These are phyloP conservation scores for Podaxis sp. DNA, from an alignment of 768 basidiomycete species.

Conservation along the genomic window DNA sequence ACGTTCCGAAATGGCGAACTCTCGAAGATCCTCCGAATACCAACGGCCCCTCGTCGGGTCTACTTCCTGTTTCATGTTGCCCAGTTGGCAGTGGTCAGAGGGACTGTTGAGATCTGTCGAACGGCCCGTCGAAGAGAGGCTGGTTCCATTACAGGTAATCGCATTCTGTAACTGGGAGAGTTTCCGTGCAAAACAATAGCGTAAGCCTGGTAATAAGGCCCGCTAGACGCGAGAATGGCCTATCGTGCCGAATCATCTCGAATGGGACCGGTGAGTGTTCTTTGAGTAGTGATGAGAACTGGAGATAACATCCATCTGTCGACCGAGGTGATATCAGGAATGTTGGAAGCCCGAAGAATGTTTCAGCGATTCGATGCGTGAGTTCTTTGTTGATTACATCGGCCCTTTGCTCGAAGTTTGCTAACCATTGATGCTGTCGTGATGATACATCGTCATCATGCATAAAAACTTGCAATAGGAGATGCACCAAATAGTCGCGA, in stretches of 20 bases:
- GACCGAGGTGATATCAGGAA: not conserved
- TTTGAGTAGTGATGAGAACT: slow-evolving; percentile 1
- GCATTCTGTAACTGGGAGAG: not conserved
- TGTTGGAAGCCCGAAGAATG: slow-evolving; percentile 2
- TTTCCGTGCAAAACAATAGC: not conserved
- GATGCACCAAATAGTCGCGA: not conserved
- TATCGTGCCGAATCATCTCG: slow-evolving; percentile 2
- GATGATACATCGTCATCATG: not conserved
- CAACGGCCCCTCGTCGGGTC: not conserved
- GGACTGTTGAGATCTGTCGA: not conserved
- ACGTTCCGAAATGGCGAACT: slow-evolving; percentile 3
- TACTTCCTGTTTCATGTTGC: not conserved
- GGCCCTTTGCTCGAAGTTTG: not conserved
- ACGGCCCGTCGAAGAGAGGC: not conserved
- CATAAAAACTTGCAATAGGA: not conserved
- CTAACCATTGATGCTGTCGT: not conserved
- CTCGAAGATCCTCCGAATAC: slow-evolving; percentile 5
- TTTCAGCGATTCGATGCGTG: not conserved
- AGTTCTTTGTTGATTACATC: not conserved
- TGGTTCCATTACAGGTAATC: not conserved
- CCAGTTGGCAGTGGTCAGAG: not conserved
- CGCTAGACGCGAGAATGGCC: not conserved
- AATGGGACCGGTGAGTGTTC: not conserved
- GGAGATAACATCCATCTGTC: slow-evolving; percentile 1
- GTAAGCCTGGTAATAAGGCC: not conserved